Evolutionary conservation across 2,329 filamentous ascomycete genomes (phyloP).

Genomic region (Cryphonectria radicalis): DNA sequence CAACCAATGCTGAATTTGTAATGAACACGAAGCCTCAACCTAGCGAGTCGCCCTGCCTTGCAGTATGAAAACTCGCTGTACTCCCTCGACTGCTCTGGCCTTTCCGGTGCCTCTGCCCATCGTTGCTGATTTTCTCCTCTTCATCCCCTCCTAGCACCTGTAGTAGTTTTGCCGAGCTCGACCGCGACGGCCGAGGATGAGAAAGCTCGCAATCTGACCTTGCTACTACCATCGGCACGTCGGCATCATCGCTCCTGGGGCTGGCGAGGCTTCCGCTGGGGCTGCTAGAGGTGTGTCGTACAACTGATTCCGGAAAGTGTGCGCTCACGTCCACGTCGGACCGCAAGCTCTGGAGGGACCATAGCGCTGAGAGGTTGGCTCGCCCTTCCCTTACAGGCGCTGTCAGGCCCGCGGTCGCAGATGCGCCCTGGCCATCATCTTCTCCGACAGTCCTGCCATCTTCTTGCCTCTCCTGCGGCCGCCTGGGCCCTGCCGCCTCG

Average conservation of each 20-base stretch:
- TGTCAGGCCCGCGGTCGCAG: not conserved
- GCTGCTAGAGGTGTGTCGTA: not conserved
- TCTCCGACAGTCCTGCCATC: not conserved
- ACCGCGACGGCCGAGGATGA: constrained; percentile 26
- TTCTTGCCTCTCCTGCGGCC: not conserved
- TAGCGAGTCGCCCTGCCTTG: not conserved
- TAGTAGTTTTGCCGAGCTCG: constrained; percentile 15
- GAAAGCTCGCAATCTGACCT: constrained; percentile 19
- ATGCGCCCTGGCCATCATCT: not conserved
- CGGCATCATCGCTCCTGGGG: not conserved
- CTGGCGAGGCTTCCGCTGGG: not conserved
- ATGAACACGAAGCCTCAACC: not conserved
- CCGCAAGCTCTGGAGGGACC: not conserved
- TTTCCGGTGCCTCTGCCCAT: not conserved
- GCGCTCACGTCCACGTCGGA: not conserved
- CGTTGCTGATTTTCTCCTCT: not conserved
- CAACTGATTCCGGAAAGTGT: no score
- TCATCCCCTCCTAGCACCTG: constrained; percentile 3
- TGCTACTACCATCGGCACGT: constrained; percentile 18
- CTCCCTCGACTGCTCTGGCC: constrained; percentile 13
- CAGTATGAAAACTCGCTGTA: constrained; percentile 25
- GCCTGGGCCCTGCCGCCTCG: not conserved
- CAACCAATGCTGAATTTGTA: not conserved
- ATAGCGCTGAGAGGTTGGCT: not conserved
- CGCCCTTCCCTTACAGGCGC: not conserved